Percentiles rank a stretch among this genome's conserved stretches.
Conservation (phyloP, 2,329 filamentous ascomycete species). For the Aspergillus ruber region DNA sequence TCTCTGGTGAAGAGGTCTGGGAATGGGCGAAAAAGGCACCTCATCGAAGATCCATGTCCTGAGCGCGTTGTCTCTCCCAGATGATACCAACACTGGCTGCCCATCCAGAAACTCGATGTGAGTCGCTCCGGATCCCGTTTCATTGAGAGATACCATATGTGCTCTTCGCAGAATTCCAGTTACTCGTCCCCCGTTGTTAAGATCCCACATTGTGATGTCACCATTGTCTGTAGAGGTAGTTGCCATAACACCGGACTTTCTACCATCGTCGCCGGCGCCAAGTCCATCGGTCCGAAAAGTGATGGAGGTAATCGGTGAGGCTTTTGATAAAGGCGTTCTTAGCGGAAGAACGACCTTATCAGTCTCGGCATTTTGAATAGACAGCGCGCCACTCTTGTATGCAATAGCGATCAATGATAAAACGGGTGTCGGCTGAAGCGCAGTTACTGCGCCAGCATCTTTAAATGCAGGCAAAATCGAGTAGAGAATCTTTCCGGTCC, state of each 20-base stretch:
- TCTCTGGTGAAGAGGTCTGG: constrained; percentile 75
- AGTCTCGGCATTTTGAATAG: constrained; percentile 73
- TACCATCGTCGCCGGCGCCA: constrained; percentile 81
- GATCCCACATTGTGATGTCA: constrained; percentile 92
- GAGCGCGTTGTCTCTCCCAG: constrained; percentile 85
- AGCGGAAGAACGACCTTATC: constrained; percentile 68
- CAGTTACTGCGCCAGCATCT: constrained; percentile 74
- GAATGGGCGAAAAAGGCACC: constrained; percentile 78
- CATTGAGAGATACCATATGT: constrained; percentile 56
- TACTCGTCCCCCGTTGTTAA: constrained; percentile 80
- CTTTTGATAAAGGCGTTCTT: constrained; percentile 58
- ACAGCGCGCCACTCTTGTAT: constrained; percentile 70
- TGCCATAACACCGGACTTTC: constrained; percentile 85
- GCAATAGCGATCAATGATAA: constrained; percentile 82
- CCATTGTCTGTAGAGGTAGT: constrained; percentile 73
- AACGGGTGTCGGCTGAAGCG: constrained; percentile 75
- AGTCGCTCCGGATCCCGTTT: constrained; percentile 67
- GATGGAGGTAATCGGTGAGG: constrained; percentile 66
- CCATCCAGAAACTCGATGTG: constrained; percentile 83
- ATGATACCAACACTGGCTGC: constrained; percentile 83
- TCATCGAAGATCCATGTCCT: constrained; percentile 97
- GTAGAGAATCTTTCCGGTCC: constrained; percentile 83
- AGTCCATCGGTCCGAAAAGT: constrained; percentile 84
- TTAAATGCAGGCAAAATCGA: constrained; percentile 72
- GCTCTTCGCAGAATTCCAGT: constrained; percentile 82